Conservation (phyloP, 2,329 filamentous ascomycete species). For the Pseudogymnoascus sp. region DNA sequence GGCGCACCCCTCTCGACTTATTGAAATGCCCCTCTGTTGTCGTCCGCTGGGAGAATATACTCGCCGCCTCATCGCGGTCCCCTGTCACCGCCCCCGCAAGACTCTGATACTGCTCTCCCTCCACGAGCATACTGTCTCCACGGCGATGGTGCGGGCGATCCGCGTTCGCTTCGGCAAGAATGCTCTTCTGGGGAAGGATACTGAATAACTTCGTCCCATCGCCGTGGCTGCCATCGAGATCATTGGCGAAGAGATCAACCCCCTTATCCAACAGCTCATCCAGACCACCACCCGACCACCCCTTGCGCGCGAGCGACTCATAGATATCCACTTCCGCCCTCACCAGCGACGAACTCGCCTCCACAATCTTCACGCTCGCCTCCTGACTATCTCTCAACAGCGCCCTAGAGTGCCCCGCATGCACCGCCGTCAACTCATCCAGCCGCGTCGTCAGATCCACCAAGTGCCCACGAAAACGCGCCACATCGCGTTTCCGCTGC, state of each 20-base stretch:
- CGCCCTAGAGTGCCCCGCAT: constrained; percentile 50
- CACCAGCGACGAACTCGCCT: constrained; percentile 56
- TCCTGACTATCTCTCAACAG: constrained; percentile 56
- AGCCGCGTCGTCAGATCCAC: constrained; percentile 53
- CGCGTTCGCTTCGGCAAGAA: constrained; percentile 41
- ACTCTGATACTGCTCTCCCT: constrained; percentile 48
- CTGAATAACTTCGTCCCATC: constrained; percentile 49
- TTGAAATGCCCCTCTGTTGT: constrained; percentile 32
- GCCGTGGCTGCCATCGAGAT: constrained; percentile 22
- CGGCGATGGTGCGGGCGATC: constrained; percentile 32
- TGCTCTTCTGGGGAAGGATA: constrained; percentile 55
- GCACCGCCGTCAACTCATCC: constrained; percentile 52
- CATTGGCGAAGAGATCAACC: constrained; percentile 48
- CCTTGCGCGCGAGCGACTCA: constrained; percentile 56
- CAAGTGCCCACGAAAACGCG: constrained; percentile 51
- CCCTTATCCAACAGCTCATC: constrained; percentile 58
- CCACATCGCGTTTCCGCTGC: constrained; percentile 52
- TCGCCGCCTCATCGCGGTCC: constrained; percentile 32
- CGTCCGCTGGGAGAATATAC: constrained; percentile 41
- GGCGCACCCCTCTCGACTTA: constrained; percentile 43
- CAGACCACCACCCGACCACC: constrained; percentile 57
- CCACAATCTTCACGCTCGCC: constrained; percentile 52
- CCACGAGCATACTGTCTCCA: constrained; percentile 46
- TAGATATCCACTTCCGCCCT: constrained; percentile 63
- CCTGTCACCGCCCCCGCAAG: constrained; percentile 39